A percentile compares a stretch with the other conserved stretches of the same genome.
phyloP scores from a whole-genome alignment of 2,329 filamentous ascomycete species.

The Trichoderma sp. region DNA sequence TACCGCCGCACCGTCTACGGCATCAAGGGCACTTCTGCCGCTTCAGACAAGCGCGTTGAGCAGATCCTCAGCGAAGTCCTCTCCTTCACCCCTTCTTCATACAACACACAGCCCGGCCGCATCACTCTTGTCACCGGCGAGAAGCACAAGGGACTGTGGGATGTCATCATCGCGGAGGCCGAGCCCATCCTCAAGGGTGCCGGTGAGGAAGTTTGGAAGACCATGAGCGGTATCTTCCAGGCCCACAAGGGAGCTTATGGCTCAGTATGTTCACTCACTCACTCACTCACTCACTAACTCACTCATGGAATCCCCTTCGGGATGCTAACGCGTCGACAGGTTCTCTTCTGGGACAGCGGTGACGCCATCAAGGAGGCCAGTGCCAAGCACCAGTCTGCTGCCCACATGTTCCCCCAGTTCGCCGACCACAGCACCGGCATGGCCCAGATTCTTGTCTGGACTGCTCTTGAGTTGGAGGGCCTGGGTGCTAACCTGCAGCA shows the following conservation, averaged over 20 bases:
- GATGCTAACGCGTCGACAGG: constrained; percentile 28
- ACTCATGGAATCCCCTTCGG: background rate
- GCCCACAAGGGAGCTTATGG: constrained; percentile 70
- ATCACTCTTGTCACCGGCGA: constrained; percentile 73
- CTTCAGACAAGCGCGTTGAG: constrained; percentile 52
- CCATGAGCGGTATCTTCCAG: constrained; percentile 43
- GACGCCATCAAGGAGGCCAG: constrained; percentile 62
- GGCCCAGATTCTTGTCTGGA: constrained; percentile 74
- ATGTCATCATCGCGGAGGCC: constrained; percentile 54
- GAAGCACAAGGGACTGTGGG: constrained; percentile 88
- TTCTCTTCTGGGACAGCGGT: constrained; percentile 84
- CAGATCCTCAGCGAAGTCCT: constrained; percentile 64
- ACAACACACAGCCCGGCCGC: constrained; percentile 85
- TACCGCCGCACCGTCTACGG: constrained; percentile 66
- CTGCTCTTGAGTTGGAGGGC: constrained; percentile 76
- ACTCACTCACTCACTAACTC: background rate
- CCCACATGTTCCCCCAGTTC: constrained; percentile 76
- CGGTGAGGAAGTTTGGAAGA: constrained; percentile 60
- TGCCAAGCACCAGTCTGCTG: constrained; percentile 67
- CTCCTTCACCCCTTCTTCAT: constrained; percentile 70
- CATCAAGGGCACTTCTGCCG: constrained; percentile 59
- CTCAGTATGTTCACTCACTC: constrained; percentile 73
- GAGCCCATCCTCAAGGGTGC: constrained; percentile 40
- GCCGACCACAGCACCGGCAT: constrained; percentile 75
- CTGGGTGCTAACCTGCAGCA: constrained; percentile 88